Conservation (phyloP, 2,329 filamentous ascomycete genomes). For the Metarhizium guizhouense region DNA sequence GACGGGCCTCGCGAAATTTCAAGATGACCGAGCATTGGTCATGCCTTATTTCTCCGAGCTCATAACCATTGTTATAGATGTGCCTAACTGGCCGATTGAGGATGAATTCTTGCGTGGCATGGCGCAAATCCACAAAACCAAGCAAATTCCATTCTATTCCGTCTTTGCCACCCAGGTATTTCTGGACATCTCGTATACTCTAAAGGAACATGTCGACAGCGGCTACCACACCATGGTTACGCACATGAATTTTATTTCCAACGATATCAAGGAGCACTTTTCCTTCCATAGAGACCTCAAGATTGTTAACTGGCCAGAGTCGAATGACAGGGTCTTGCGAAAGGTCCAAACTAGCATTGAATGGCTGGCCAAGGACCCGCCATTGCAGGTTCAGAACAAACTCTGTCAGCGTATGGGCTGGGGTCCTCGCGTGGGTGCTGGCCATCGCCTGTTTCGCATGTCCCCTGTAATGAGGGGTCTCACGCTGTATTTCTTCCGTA, state of each 20-base stretch:
- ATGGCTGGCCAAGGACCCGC: background rate
- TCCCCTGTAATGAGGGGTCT: slow-evolving; percentile 30
- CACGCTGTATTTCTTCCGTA: slow-evolving; percentile 27
- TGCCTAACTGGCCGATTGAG: slow-evolving; percentile 14
- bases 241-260: background rate
- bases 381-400: background rate
- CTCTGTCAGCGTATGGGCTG: background rate
- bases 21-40: slow-evolving; percentile 26
- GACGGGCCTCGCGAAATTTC: slow-evolving; percentile 20
- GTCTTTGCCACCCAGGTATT: slow-evolving; percentile 31
- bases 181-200: slow-evolving; percentile 29
- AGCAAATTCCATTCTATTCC: slow-evolving; percentile 23
- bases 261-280: slow-evolving; percentile 1
- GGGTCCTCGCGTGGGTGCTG: background rate
- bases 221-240: slow-evolving; percentile 4
- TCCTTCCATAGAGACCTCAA: slow-evolving; percentile 22
- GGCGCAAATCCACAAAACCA: slow-evolving; percentile 19
- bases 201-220: slow-evolving; percentile 12
- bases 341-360: slow-evolving; percentile 6
- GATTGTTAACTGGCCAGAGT: slow-evolving; percentile 16
- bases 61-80: slow-evolving; percentile 9
- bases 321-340: background rate
- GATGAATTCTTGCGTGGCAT: slow-evolving; percentile 30
- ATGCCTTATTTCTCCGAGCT: slow-evolving; percentile 25
- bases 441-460: slow-evolving; percentile 21